Conservation (phyloP, 75 land plant species). For the Isoetes taiwanensis region DNA sequence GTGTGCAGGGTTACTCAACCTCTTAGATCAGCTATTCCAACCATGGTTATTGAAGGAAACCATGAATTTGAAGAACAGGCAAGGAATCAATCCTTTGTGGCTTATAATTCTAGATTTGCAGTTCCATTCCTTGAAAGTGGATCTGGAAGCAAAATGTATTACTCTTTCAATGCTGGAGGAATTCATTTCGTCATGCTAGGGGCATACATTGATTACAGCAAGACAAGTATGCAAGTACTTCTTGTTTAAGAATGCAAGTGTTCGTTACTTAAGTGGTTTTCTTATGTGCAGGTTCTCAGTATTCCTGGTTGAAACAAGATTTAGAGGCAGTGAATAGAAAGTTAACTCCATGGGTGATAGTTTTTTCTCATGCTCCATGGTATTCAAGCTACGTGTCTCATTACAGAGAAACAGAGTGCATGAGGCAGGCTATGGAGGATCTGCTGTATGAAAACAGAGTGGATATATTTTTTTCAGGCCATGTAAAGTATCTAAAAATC, state of each 20-base stretch:
- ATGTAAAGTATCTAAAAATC: conserved; percentile 16
- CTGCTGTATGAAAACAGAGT: not conserved
- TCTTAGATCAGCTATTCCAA: not conserved
- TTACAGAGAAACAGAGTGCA: conserved; percentile 1
- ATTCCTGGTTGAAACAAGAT: not conserved
- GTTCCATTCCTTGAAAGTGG: conserved; percentile 1
- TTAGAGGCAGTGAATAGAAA: not conserved
- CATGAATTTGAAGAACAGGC: conserved; percentile 1
- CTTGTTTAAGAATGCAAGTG: no score
- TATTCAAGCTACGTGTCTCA: not conserved
- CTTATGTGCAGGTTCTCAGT: conserved; percentile 3
- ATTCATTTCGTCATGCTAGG: conserved; percentile 1
- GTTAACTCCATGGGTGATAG: not conserved
- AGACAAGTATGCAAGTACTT: not conserved
- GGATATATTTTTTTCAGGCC: not conserved
- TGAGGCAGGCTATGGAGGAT: not conserved
- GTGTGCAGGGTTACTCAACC: not conserved
- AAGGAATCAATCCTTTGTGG: not conserved
- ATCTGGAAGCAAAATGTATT: not conserved
- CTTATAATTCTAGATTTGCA: not conserved
- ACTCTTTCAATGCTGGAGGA: conserved; percentile 6
- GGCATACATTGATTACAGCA: conserved; percentile 3
- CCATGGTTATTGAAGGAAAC: conserved; percentile 3
- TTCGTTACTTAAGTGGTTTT: no score
- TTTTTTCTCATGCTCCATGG: not conserved